phyloP scores from a whole-genome alignment of 768 basidiomycete genomes.

The Suillus subalutaceus region DNA sequence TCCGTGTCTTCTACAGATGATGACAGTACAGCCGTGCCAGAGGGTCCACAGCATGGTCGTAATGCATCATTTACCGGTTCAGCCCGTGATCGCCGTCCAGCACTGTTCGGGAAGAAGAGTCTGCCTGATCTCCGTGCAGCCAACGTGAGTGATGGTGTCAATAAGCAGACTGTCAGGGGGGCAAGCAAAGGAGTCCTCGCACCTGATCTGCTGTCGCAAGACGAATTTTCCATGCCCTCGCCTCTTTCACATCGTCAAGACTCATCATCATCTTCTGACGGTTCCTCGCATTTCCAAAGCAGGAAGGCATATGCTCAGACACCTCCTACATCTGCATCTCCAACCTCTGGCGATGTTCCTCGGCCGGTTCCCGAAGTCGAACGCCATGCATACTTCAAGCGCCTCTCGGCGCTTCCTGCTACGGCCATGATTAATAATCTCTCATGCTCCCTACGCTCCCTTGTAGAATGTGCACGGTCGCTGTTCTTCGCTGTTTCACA shows the following conservation, averaged over 20 bases:
- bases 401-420: conserved; percentile 77
- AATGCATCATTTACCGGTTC: conserved; percentile 54
- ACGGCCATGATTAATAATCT: conserved; percentile 65
- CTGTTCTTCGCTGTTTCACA: conserved; percentile 92
- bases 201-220: conserved; percentile 17
- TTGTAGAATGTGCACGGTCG: conserved; percentile 89
- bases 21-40: conserved; percentile 34
- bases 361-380: conserved; percentile 66
- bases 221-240: conserved; percentile 41
- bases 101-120: conserved; percentile 71
- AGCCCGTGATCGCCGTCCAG: conserved; percentile 37
- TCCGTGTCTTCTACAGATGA: conserved; percentile 55
- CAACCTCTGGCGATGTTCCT: conserved; percentile 36
- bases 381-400: conserved; percentile 91
- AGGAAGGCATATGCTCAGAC: conserved; percentile 33
- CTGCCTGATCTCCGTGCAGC: conserved; percentile 78
- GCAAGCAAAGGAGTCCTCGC: conserved; percentile 10
- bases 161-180: conserved; percentile 31
- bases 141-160: conserved; percentile 38
- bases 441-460: conserved; percentile 64
- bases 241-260: conserved; percentile 50
- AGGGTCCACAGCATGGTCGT: conserved; percentile 42
- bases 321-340: conserved; percentile 40
- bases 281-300: conserved; percentile 23
- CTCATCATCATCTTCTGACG: conserved; percentile 43